Conservation (phyloP, 2,329 filamentous ascomycete species). For the Parascedosporium putredinis region DNA sequence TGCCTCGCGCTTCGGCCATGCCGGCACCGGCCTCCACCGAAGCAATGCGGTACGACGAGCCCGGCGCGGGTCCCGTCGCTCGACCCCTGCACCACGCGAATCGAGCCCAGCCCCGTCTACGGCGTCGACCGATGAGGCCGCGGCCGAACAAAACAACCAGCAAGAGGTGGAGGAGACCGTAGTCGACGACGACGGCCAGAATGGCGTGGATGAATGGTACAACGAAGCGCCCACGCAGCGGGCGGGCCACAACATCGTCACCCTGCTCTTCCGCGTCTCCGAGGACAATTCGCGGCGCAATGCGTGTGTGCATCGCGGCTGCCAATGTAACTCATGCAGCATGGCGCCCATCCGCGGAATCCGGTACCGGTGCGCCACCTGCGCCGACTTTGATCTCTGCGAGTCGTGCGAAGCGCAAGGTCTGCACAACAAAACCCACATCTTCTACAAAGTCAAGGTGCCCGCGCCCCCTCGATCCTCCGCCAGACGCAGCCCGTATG, state of each 20-base stretch:
- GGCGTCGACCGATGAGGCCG: slow-evolving; percentile 29
- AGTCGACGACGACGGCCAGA: slow-evolving; percentile 24
- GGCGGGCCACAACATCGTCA: slow-evolving; percentile 70
- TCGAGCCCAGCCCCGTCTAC: slow-evolving; percentile 22
- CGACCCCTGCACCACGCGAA: slow-evolving; percentile 11
- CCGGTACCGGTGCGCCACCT: slow-evolving; percentile 90
- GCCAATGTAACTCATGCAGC: slow-evolving; percentile 83
- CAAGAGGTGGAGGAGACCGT: slow-evolving; percentile 22
- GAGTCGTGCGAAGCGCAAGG: slow-evolving; percentile 78
- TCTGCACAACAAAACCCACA: slow-evolving; percentile 76
- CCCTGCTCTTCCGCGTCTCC: slow-evolving; percentile 80
- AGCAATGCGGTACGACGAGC: slow-evolving; percentile 56
- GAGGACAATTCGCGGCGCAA: slow-evolving; percentile 84
- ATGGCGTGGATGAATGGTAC: slow-evolving; percentile 39
- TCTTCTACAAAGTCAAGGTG: slow-evolving; percentile 93
- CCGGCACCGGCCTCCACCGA: slow-evolving; percentile 37
- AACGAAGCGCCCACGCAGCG: slow-evolving; percentile 37
- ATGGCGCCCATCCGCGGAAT: slow-evolving; percentile 83
- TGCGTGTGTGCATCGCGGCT: slow-evolving; percentile 84
- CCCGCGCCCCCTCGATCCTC: slow-evolving; percentile 78
- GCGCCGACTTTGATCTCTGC: slow-evolving; percentile 90
- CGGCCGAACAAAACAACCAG: slow-evolving; percentile 35
- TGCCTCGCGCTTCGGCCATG: slow-evolving; percentile 14
- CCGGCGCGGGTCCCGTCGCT: slow-evolving; percentile 23
- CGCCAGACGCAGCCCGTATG: slow-evolving; percentile 72